Conservation (phyloP, 805 yeast genomes). For the Spathaspora arborariae region DNA sequence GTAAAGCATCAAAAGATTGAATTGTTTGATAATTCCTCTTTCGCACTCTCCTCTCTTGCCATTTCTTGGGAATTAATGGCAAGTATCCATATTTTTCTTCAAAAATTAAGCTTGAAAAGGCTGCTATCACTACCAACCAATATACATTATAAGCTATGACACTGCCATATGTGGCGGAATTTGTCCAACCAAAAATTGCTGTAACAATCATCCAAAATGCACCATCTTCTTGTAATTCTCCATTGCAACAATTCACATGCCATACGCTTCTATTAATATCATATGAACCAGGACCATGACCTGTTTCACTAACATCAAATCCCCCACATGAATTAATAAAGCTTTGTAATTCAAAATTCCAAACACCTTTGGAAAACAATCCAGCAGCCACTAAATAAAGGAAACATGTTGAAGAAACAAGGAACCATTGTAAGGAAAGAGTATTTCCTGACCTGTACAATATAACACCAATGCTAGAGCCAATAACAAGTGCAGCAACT, state of each 20-base stretch:
- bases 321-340: slow-evolving; percentile 39
- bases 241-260: slow-evolving; percentile 47
- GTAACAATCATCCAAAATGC: slow-evolving; percentile 45
- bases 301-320: slow-evolving; percentile 40
- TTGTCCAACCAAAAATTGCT: slow-evolving; percentile 45
- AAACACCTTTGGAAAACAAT: slow-evolving; percentile 40
- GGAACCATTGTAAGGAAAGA: slow-evolving; percentile 39
- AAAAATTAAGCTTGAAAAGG: slow-evolving; percentile 27
- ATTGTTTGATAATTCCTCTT: slow-evolving; percentile 17
- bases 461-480: slow-evolving; percentile 29
- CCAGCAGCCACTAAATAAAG: slow-evolving; percentile 44
- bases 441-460: slow-evolving; percentile 40
- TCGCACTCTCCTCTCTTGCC: slow-evolving; percentile 36
- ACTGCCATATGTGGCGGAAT: slow-evolving; percentile 43
- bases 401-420: slow-evolving; percentile 37
- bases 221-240: slow-evolving; percentile 37
- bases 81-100: slow-evolving; percentile 37
- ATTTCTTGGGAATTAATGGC: slow-evolving; percentile 35
- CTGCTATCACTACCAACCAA: slow-evolving; percentile 31
- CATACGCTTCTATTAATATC: slow-evolving; percentile 38
- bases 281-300: slow-evolving; percentile 44
- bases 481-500: slow-evolving; percentile 24
- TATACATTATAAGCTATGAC: slow-evolving; percentile 33
- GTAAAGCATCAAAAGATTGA: neutral
- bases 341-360: slow-evolving; percentile 40